Percentiles rank a stretch among this genome's conserved stretches.
phyloP scores from a whole-genome alignment of 352 stramenopile species.

The Pythium diclinum region DNA sequence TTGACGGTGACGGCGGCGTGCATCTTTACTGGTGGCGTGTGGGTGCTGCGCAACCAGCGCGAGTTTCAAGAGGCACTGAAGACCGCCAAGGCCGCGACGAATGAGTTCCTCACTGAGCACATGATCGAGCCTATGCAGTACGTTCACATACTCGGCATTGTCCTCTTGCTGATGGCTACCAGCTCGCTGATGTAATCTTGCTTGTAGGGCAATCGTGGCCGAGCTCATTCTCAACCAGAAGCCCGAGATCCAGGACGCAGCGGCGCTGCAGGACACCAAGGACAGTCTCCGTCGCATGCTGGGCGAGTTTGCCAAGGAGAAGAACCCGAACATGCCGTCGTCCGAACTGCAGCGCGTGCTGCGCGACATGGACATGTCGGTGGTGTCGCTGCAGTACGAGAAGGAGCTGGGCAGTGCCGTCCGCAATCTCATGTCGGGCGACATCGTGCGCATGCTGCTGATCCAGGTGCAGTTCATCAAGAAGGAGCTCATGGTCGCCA shows the following conservation, averaged over 20 bases:
- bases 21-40: slow-evolving; percentile 51
- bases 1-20: slow-evolving; percentile 52
- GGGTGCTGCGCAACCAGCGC: slow-evolving; percentile 62
- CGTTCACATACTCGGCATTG: slow-evolving; percentile 2
- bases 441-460: slow-evolving; percentile 86
- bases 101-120: slow-evolving; percentile 78
- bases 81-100: slow-evolving; percentile 38
- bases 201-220: slow-evolving; percentile 56
- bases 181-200: background rate
- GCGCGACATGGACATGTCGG: slow-evolving; percentile 44
- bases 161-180: no score
- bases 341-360: slow-evolving; percentile 27
- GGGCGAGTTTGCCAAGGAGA: slow-evolving; percentile 73
- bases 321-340: slow-evolving; percentile 49
- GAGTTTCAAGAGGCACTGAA: slow-evolving; percentile 52
- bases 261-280: slow-evolving; percentile 74
- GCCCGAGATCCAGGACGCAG: slow-evolving; percentile 75
- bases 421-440: slow-evolving; percentile 76
- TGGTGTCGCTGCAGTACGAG: slow-evolving; percentile 42
- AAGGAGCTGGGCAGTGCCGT: slow-evolving; percentile 54
- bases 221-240: slow-evolving; percentile 86
- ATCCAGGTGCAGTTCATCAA: slow-evolving; percentile 90
- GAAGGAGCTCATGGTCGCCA: slow-evolving; percentile 86
- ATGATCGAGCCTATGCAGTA: slow-evolving; percentile 75
- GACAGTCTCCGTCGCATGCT: slow-evolving; percentile 83